phyloP scores from a whole-genome alignment of 2,329 filamentous ascomycete genomes.

The Bipolaris gigantea region DNA sequence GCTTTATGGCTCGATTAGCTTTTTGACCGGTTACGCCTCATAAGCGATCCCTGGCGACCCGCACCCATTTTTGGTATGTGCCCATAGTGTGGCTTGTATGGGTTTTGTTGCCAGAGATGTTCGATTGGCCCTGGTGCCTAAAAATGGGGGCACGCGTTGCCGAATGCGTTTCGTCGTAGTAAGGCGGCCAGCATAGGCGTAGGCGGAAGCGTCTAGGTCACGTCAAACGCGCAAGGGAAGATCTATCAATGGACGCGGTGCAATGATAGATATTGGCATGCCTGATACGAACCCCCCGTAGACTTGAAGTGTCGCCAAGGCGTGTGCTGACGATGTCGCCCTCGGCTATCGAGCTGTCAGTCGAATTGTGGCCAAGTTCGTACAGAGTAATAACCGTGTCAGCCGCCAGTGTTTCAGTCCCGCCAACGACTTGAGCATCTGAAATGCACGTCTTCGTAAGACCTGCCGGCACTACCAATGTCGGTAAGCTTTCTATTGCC shows the following conservation, averaged over 20 bases:
- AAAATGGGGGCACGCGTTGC: conserved; percentile 14
- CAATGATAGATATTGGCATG: conserved; percentile 7
- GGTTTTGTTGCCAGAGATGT: conserved; percentile 2
- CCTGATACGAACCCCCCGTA: not conserved
- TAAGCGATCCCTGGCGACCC: conserved; percentile 3
- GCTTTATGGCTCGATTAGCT: conserved; percentile 18
- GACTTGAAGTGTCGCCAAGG: not conserved
- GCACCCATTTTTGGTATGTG: conserved; percentile 9
- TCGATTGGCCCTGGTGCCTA: conserved; percentile 21
- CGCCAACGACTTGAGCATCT: not conserved
- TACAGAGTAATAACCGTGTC: conserved; percentile 7
- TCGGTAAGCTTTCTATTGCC: conserved; percentile 7
- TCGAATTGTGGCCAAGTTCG: not conserved
- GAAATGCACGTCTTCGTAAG: conserved; percentile 15
- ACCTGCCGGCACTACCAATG: conserved; percentile 14
- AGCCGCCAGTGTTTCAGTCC: not conserved
- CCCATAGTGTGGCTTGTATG: conserved; percentile 9
- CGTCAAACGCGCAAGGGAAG: conserved; percentile 5
- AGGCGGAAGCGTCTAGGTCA: conserved; percentile 4
- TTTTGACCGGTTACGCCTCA: conserved; percentile 28
- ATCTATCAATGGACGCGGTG: conserved; percentile 2
- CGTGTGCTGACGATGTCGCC: not conserved
- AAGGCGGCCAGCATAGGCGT: conserved; percentile 15
- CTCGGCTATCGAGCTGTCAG: not conserved
- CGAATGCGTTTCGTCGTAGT: conserved; percentile 12